A percentile compares a stretch with the other conserved stretches of the same genome.
Conservation (phyloP, 1,284 basidiomycete genomes). For the Pseudozyma sp. region DNA sequence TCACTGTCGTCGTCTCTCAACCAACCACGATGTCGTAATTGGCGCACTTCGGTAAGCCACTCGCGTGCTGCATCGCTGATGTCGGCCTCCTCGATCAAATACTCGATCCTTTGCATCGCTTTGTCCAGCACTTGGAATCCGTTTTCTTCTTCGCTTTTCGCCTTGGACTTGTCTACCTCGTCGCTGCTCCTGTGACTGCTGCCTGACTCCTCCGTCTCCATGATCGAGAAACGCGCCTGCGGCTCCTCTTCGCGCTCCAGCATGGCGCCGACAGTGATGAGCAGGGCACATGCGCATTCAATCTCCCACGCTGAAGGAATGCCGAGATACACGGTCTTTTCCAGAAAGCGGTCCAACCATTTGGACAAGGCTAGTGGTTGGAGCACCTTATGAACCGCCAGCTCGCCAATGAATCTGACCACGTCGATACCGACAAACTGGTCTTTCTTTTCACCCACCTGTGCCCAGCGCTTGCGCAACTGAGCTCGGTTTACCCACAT, state of each 20-base stretch:
- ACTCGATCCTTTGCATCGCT: constrained; percentile 25
- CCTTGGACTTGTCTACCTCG: neutral
- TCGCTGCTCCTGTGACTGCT: neutral
- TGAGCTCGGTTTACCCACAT: constrained; percentile 9
- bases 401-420: constrained; percentile 42
- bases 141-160: neutral
- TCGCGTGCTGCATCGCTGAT: constrained; percentile 25
- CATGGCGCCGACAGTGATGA: constrained; percentile 46
- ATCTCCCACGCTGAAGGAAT: constrained; percentile 61
- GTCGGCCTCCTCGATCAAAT: constrained; percentile 11
- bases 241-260: constrained; percentile 23
- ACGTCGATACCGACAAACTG: constrained; percentile 25
- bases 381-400: constrained; percentile 33
- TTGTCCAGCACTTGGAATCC: constrained; percentile 5
- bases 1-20: constrained; percentile 3
- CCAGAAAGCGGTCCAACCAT: constrained; percentile 60
- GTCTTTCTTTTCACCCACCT: constrained; percentile 18
- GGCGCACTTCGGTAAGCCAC: constrained; percentile 35
- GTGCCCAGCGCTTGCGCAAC: constrained; percentile 16
- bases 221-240: neutral
- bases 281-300: constrained; percentile 57
- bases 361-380: constrained; percentile 1
- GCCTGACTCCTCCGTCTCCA: neutral
- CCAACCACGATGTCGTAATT: constrained; percentile 32
- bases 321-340: constrained; percentile 47